A percentile compares a stretch with the other conserved stretches of the same genome.
These are phyloP conservation scores for Hemileia vastatrix DNA, from an alignment of 1,284 basidiomycete genomes.

Conservation along the genomic window DNA sequence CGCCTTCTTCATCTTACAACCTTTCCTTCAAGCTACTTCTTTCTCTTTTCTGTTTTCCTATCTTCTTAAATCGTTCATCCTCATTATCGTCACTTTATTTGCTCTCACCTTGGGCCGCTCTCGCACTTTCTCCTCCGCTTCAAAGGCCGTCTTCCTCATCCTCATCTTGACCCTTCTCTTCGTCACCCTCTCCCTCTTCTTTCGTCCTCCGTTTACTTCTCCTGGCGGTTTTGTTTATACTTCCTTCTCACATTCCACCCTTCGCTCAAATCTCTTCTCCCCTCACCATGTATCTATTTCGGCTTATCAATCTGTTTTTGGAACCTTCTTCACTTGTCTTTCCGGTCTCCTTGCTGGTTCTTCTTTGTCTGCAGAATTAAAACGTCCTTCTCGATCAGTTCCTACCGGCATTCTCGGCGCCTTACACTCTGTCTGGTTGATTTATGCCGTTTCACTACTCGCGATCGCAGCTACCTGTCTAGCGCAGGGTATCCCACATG, in stretches of 20 bases:
- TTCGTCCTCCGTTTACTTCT: conserved; percentile 2
- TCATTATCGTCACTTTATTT: conserved; percentile 3
- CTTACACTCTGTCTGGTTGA: conserved; percentile 1
- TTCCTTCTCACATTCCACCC: conserved; percentile 7
- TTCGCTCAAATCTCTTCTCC: conserved; percentile 8
- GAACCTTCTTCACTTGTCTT: conserved; percentile 10
- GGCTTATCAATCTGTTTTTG: conserved; percentile 16
- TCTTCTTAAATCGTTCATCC: conserved; percentile 2
- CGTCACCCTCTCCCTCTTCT: conserved; percentile 11
- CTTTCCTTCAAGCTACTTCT: conserved; percentile 1
- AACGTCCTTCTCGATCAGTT: conserved; percentile 13
- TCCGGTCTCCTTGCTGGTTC: conserved; percentile 14
- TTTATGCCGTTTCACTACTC: conserved; percentile 7
- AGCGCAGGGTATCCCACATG: conserved; percentile 1
- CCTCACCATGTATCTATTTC: conserved; percentile 4
- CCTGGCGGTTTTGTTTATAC: conserved; percentile 1
- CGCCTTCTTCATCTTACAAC: background rate
- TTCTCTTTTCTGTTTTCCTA: conserved; percentile 3
- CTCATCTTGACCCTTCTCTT: conserved; percentile 11
- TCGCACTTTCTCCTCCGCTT: conserved; percentile 4
- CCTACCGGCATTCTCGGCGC: conserved; percentile 11
- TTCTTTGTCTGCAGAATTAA: conserved; percentile 11
- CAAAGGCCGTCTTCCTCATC: conserved; percentile 6
- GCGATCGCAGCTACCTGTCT: conserved; percentile 8
- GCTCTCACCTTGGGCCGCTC: conserved; percentile 9